A percentile compares a stretch with the other conserved stretches of the same genome.
Evolutionary conservation across 1,284 basidiomycete genomes (phyloP).

Genomic region (Malassezia japonica): DNA sequence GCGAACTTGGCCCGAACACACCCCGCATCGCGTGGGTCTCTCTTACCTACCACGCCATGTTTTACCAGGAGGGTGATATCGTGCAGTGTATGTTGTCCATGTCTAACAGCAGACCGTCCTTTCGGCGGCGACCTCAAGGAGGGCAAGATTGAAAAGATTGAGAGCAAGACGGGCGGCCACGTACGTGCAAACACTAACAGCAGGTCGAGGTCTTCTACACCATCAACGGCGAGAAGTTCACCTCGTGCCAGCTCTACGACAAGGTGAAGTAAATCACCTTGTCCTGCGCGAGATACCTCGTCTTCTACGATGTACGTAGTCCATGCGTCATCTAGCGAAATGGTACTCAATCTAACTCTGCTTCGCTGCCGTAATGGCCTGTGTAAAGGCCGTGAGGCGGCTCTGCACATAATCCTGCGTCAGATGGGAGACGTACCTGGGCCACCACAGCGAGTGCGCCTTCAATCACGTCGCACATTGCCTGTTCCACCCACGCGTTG

Average conservation of each 20-base stretch:
- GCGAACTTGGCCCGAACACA: background rate
- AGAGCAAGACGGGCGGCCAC: constrained; percentile 37
- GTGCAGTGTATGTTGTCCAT: constrained; percentile 27
- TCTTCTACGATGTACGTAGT: no score
- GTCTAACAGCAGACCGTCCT: constrained; percentile 26
- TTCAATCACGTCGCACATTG: constrained; percentile 40
- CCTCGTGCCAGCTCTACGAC: constrained; percentile 36
- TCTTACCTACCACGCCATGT: constrained; percentile 19
- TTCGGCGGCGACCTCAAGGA: constrained; percentile 38
- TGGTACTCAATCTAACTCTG: no score
- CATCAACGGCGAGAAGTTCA: constrained; percentile 37
- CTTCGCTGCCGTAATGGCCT: background rate
- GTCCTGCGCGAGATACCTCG: no score
- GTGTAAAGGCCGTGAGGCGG: constrained; percentile 17
- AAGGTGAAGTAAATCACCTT: constrained; percentile 24
- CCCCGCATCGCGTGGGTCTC: background rate
- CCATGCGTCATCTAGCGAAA: no score
- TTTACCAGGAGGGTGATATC: constrained; percentile 34
- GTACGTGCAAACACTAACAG: constrained; percentile 20
- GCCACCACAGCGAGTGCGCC: constrained; percentile 36
- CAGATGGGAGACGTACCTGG: constrained; percentile 13
- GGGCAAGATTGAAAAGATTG: constrained; percentile 42
- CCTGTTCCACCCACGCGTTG: constrained; percentile 45
- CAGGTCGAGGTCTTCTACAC: constrained; percentile 41
- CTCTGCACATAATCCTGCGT: constrained; percentile 36